Base-by-base conservation (phyloP, 1,139 yeast genomes). In the Pichia sp. region DNA sequence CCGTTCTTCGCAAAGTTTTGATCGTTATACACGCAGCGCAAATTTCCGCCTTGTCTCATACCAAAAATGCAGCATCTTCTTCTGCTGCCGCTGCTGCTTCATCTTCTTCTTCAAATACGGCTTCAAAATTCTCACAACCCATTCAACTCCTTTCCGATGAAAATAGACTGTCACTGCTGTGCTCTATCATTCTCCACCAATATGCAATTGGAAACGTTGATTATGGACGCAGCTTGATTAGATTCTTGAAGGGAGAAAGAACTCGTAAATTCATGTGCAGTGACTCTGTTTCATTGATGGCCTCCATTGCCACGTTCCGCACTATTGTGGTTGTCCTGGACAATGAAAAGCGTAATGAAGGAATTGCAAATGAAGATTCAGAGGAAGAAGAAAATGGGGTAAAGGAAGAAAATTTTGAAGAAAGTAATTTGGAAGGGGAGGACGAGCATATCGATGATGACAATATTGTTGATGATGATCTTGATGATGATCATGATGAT, bases 141-240 rank as follows among this genome's bases (percentile, higher is more conserved):
- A 41, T 53, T 7, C 54, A 54, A 30, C 58, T 65, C n/a, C 56
- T 66, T 5, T 56, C 64, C 10, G 64, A 67, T 47, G 69, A 65
- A 43, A 65, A 64, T 45, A 59, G 68, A 53, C 48, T 68, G 8
- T 60, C 67, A 5, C 55, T 67, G 45, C 59, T 67, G 1, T 67
- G 70, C 50, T 60, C 65, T 1, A 53, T 67, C 44, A 65, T 67
- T 15, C 42, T 65, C 23, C 63, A 65, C 52, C 67, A 65, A 48
- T 62, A 64, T 51, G 56, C 62, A 2, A 49, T 49, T 30, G 61
- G 59, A 34, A 61, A 65, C 32, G 15, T 42, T n/a, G 44, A 49
- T 3, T 60, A 62, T 31, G 67, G 63, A 7, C 59, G 60, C 38
- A 54, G 56, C 13, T 57, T 67, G 46, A 57, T 66, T n/a, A 57